Conservation (phyloP, 768 basidiomycete species). For the Russula olivacea region DNA sequence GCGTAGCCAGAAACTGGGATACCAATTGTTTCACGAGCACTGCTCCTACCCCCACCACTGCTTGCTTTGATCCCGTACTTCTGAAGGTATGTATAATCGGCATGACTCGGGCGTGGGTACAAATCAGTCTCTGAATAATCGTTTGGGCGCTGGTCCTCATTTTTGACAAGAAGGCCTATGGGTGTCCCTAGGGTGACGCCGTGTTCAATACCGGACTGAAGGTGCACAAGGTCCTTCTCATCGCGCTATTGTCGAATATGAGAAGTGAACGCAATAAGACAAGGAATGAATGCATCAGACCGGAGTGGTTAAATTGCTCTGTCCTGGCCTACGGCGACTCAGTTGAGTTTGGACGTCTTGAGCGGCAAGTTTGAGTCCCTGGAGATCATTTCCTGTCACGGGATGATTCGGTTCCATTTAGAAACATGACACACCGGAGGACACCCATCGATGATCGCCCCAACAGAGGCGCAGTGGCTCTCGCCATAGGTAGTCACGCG, state of each 20-base stretch:
- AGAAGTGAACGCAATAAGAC: neutral
- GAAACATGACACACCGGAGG: conserved; percentile 64
- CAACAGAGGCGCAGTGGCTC: conserved; percentile 94
- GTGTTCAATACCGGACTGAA: conserved; percentile 92
- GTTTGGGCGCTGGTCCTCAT: conserved; percentile 97
- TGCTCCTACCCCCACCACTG: conserved; percentile 91
- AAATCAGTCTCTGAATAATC: conserved; percentile 98
- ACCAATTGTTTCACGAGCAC: conserved; percentile 97
- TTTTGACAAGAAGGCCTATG: conserved; percentile 92
- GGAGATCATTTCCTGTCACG: neutral
- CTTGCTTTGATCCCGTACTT: conserved; percentile 98
- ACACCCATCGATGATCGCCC: conserved; percentile 95
- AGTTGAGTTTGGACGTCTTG: conserved; percentile 89
- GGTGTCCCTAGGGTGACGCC: conserved; percentile 97
- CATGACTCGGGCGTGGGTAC: conserved; percentile 95
- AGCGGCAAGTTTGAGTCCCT: conserved; percentile 80
- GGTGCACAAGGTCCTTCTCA: conserved; percentile 89
- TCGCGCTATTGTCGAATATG: conserved; percentile 53
- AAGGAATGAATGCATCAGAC: conserved; percentile 44
- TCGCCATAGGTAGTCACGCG: conserved; percentile 97
- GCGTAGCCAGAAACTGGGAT: conserved; percentile 13
- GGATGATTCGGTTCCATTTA: neutral
- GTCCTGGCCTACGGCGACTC: conserved; percentile 87
- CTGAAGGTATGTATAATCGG: conserved; percentile 95
- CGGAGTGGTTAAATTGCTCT: conserved; percentile 94